Conservation (phyloP, 140 eudicot genomes). For the Stevia rebaudiana region DNA sequence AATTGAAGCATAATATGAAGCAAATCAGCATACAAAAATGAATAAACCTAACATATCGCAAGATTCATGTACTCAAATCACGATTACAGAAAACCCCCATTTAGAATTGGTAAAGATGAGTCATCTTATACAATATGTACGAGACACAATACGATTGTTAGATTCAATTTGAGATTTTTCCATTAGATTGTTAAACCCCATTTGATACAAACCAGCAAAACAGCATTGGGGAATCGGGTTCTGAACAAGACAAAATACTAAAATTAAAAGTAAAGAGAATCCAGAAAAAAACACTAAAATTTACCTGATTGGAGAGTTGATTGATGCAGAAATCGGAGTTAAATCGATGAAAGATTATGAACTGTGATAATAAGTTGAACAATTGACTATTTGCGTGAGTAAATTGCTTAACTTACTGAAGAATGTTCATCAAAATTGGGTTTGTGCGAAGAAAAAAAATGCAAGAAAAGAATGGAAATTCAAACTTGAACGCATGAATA, state of each 20-base stretch:
- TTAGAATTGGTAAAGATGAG: neutral
- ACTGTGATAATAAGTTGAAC: neutral
- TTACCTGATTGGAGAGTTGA: conserved; percentile 21
- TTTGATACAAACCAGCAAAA: conserved; percentile 3
- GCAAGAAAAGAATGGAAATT: no score
- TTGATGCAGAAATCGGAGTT: neutral
- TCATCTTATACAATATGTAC: neutral
- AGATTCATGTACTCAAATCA: conserved; percentile 12
- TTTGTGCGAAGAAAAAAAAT: conserved; percentile 1
- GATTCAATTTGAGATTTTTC: neutral
- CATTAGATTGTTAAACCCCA: conserved; percentile 13
- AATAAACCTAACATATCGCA: conserved; percentile 11
- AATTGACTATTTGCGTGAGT: neutral
- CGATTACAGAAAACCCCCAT: neutral
- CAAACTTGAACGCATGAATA: conserved; percentile 23
- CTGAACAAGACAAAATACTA: neutral
- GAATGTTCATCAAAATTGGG: neutral
- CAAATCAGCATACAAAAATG: neutral
- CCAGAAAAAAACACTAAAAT: neutral
- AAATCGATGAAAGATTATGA: conserved; percentile 12
- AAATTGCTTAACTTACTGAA: neutral
- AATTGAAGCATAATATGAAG: no score
- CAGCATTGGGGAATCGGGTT: conserved; percentile 17
- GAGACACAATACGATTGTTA: neutral
- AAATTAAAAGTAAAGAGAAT: neutral